Conservation (phyloP, 805 yeast species). For the Ogataea naganishii region DNA sequence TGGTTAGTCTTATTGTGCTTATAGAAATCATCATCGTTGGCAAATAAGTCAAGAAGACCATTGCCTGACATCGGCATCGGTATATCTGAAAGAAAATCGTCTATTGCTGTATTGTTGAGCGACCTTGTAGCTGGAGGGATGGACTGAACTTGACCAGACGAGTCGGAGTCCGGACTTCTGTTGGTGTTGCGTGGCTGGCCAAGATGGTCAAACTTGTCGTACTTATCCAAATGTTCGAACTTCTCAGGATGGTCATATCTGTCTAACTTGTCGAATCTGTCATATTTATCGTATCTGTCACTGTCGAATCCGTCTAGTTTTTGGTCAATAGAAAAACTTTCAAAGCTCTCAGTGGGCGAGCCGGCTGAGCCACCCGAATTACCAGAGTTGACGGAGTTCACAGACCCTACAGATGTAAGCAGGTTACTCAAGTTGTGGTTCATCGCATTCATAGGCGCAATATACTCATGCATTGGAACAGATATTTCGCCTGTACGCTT, state of each 20-base stretch:
- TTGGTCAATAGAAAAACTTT: neutral
- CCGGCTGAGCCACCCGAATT: neutral
- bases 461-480: conserved; percentile 26
- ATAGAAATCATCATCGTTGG: conserved; percentile 8
- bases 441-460: conserved; percentile 27
- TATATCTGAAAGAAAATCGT: conserved; percentile 11
- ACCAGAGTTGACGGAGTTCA: neutral
- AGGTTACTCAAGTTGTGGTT: conserved; percentile 22
- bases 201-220: neutral
- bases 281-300: neutral
- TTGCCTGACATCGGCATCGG: conserved; percentile 18
- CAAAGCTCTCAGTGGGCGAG: neutral
- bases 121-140: no score
- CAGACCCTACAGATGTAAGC: conserved; percentile 6
- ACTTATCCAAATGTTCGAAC: neutral
- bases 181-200: conserved; percentile 2
- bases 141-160: no score
- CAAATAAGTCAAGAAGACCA: conserved; percentile 22
- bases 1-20: conserved; percentile 1
- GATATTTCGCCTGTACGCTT: conserved; percentile 23
- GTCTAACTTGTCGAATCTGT: conserved; percentile 1
- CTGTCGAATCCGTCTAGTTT: neutral
- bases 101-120: neutral
- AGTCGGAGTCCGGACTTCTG: no score
- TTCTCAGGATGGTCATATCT: conserved; percentile 4